Base-by-base conservation (phyloP, 495 filamentous ascomycete species). In the Tetracladium marchalianum region DNA sequence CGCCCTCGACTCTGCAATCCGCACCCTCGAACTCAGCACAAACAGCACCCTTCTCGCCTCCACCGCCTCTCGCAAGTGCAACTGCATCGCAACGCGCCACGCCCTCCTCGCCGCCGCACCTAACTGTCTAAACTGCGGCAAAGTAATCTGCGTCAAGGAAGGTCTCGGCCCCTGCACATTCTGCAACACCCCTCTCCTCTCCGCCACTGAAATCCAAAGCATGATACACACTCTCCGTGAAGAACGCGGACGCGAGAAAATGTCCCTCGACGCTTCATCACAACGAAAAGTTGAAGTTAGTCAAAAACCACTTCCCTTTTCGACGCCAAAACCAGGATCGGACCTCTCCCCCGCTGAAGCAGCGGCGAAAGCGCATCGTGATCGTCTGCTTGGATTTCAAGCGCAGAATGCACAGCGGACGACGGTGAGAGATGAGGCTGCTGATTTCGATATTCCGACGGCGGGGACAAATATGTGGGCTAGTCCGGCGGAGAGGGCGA, bases 121-220 rank as follows among this genome's bases (percentile, higher is more conserved):
- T 2, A 98, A 97, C 60, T 98, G 92, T 52, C 68, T 92, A 15
- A 80, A 75, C 52, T 98, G 92, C 60, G 92, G 92, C 43, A 95
- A 97, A 63, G 87, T 98, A n/a, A 82, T 97, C 43, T 98, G 92
- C 62, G 78, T 94, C 11, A 85, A 93, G 54, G 88, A 98, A 58
- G 92, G 92, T 1, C 71, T 95, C 3, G 92, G 90, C 1, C 92
- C 92, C 1, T 98, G 92, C 60, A 96, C 92, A 6, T 96, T 93
- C 57, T 98, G 92, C 67, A 73, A 72, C 2, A 68, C 72, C 2
- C 80, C 87, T 0, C 69, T 98, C 7, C 66, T 98, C 2, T 79
- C 73, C 32, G 59, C 73, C 1, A 63, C 71, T 1, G 87, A 96
- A 44, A 73, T 94, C 10, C 82, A 89, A 43, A 71, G 69, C 41